phyloP scores from a whole-genome alignment of 73 alveolate genomes.

The Tetrahymena thermophila region DNA sequence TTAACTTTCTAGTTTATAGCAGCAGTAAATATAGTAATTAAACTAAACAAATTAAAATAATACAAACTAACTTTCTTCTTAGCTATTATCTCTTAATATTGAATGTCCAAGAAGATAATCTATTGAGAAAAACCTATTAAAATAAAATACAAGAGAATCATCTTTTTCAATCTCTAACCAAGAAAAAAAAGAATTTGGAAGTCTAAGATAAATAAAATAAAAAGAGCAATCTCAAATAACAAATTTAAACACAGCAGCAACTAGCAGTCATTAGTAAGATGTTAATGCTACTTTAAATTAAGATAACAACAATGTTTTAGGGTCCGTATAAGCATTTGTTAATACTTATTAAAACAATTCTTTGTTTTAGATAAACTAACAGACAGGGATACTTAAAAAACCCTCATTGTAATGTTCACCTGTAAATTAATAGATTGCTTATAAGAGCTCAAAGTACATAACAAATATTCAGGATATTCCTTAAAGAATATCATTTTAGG shows the following conservation, averaged over 20 bases:
- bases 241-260: neutral
- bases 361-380: neutral
- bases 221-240: neutral
- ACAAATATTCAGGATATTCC: neutral
- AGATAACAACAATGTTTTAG: neutral
- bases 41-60: neutral
- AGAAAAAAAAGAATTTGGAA: neutral
- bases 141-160: neutral
- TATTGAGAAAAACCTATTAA: neutral
- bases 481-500: neutral
- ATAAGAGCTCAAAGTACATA: neutral
- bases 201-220: neutral
- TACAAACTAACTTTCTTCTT: neutral
- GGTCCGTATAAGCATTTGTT: neutral
- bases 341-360: neutral
- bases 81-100: neutral
- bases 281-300: too few relatives aligned
- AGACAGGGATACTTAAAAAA: neutral
- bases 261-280: neutral
- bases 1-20: neutral
- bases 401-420: neutral
- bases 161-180: neutral
- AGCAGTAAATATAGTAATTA: neutral
- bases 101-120: neutral
- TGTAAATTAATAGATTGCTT: neutral